These are phyloP conservation scores for Hymenoscyphus scutula DNA, from an alignment of 2,329 filamentous ascomycete genomes.

Conservation along the genomic window DNA sequence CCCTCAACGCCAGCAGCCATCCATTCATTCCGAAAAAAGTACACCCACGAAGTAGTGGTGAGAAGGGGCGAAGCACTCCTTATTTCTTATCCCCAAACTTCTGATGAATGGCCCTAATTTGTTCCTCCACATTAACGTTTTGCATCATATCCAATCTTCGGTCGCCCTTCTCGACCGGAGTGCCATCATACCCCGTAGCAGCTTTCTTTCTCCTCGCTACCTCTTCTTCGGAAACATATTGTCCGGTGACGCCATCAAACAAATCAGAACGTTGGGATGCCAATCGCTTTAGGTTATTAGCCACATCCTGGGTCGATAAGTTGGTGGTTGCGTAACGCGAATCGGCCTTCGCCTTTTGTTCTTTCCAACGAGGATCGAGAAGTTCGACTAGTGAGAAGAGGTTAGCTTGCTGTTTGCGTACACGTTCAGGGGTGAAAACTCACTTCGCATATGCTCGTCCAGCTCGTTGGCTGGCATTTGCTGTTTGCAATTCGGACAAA, in stretches of 20 bases:
- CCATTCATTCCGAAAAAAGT: not conserved
- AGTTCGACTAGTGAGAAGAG: slow-evolving; percentile 63
- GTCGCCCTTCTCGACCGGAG: slow-evolving; percentile 56
- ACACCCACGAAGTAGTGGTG: not conserved
- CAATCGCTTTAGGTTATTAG: slow-evolving; percentile 92
- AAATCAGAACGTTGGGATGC: slow-evolving; percentile 85
- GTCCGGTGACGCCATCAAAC: slow-evolving; percentile 72
- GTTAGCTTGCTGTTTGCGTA: slow-evolving; percentile 17
- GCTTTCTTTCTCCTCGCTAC: slow-evolving; percentile 75
- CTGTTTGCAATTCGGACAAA: slow-evolving; percentile 93
- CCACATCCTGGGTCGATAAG: slow-evolving; percentile 80
- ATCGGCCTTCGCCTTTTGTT: slow-evolving; percentile 87
- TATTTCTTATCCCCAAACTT: slow-evolving; percentile 44
- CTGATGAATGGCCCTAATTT: slow-evolving; percentile 69
- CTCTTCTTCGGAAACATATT: slow-evolving; percentile 68
- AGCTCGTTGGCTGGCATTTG: slow-evolving; percentile 84
- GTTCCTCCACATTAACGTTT: slow-evolving; percentile 78
- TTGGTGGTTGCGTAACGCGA: slow-evolving; percentile 83
- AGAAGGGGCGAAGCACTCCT: not conserved
- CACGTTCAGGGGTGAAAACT: slow-evolving; percentile 30
- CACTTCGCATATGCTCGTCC: slow-evolving; percentile 87
- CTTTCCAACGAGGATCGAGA: slow-evolving; percentile 91
- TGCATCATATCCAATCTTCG: slow-evolving; percentile 56
- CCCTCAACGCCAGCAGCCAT: not conserved
- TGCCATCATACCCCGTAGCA: slow-evolving; percentile 66